phyloP scores from a whole-genome alignment of 352 stramenopile genomes.

The Phytophthora pini region DNA sequence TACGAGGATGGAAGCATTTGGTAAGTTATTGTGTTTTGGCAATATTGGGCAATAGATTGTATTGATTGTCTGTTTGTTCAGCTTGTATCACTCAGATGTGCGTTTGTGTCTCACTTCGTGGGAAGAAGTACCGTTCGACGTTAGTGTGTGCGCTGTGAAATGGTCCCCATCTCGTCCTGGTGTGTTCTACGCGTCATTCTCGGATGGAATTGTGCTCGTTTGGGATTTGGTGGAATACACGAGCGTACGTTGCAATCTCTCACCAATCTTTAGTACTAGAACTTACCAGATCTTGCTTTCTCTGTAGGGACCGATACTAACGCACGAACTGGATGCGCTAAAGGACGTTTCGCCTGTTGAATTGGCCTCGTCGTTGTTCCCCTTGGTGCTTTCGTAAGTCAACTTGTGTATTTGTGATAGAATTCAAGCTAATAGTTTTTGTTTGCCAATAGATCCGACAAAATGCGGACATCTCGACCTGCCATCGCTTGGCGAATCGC shows the following conservation, averaged over 20 bases:
- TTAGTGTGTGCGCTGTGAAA: slow-evolving; percentile 45
- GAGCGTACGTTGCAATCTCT: slow-evolving; percentile 33
- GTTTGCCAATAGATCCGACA: slow-evolving; percentile 42
- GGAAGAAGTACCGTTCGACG: slow-evolving; percentile 55
- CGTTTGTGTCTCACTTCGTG: slow-evolving; percentile 51
- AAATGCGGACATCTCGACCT: slow-evolving; percentile 58
- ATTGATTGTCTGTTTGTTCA: slow-evolving; percentile 19
- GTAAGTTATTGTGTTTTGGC: slow-evolving; percentile 17
- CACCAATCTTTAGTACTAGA: neutral
- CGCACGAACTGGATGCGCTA: slow-evolving; percentile 32
- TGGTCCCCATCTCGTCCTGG: slow-evolving; percentile 63
- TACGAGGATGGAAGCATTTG: slow-evolving; percentile 67
- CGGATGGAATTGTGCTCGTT: slow-evolving; percentile 48
- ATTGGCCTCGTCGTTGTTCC: slow-evolving; percentile 44
- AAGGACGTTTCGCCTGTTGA: slow-evolving; percentile 29
- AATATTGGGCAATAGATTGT: neutral
- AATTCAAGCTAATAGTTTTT: slow-evolving; percentile 1
- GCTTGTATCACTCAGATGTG: slow-evolving; percentile 54
- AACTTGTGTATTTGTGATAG: neutral
- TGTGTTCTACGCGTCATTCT: slow-evolving; percentile 67
- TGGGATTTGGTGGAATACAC: slow-evolving; percentile 65
- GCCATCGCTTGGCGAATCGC: slow-evolving; percentile 45
- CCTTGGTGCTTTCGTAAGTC: slow-evolving; percentile 54
- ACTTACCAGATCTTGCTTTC: neutral
- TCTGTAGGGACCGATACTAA: slow-evolving; percentile 41